phyloP scores from a whole-genome alignment of 2,329 filamentous ascomycete genomes.

The Aureobasidium sp. region DNA sequence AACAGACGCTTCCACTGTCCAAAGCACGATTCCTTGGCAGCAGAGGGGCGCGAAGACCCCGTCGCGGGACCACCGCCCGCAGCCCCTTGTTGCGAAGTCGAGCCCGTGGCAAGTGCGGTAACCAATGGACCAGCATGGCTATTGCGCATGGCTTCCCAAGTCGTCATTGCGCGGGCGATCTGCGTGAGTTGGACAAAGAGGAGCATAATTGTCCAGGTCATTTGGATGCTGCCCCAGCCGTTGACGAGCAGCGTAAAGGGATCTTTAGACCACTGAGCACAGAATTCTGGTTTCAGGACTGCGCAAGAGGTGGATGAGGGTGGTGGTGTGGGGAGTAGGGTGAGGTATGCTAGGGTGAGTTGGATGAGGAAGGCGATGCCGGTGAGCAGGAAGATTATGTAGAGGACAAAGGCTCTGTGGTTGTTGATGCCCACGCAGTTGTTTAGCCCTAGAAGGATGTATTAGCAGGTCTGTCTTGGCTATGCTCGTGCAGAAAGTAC shows the following conservation, averaged over 20 bases:
- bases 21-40: constrained; percentile 56
- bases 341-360: constrained; percentile 65
- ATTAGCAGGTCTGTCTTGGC: neutral
- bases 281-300: constrained; percentile 67
- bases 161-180: constrained; percentile 86
- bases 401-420: constrained; percentile 89
- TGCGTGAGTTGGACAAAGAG: constrained; percentile 90
- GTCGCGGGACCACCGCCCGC: constrained; percentile 54
- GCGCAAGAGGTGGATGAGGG: constrained; percentile 53
- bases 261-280: constrained; percentile 70
- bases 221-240: constrained; percentile 74
- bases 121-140: constrained; percentile 59
- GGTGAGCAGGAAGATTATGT: constrained; percentile 69
- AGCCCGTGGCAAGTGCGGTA: constrained; percentile 67
- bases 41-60: constrained; percentile 31
- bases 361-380: constrained; percentile 68
- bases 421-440: constrained; percentile 96
- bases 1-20: constrained; percentile 77
- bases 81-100: constrained; percentile 56
- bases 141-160: constrained; percentile 92
- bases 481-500: neutral
- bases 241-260: constrained; percentile 74
- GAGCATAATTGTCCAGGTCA: constrained; percentile 96
- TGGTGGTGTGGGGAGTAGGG: constrained; percentile 47
- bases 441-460: constrained; percentile 57